phyloP scores from a whole-genome alignment of 768 basidiomycete species.

The Russula olivacea region DNA sequence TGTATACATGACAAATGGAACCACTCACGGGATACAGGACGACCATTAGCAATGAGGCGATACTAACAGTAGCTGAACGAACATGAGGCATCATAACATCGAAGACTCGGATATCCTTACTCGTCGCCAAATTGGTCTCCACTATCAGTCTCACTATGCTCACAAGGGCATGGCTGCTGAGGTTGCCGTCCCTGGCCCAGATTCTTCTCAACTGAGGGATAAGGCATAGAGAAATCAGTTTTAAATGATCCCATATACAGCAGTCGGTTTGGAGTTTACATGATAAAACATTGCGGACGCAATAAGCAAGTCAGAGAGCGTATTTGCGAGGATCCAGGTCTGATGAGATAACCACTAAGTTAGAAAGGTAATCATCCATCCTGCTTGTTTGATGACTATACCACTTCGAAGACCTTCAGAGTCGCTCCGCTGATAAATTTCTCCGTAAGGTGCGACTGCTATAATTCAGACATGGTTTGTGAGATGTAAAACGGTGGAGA shows the following conservation, averaged over 20 bases:
- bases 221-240: neutral
- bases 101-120: neutral
- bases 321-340: constrained; percentile 13
- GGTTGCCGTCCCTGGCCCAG: neutral
- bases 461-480: neutral
- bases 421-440: neutral
- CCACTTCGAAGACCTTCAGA: neutral
- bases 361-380: too few species aligned
- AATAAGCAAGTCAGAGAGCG: constrained; percentile 7
- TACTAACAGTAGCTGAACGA: neutral
- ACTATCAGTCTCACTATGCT: constrained; percentile 27
- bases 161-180: constrained; percentile 13
- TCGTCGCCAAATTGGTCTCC: constrained; percentile 27
- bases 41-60: neutral
- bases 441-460: neutral
- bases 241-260: too few species aligned
- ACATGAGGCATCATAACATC: neutral
- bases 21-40: neutral
- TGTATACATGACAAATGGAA: neutral
- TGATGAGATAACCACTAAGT: neutral
- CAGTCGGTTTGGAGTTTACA: neutral
- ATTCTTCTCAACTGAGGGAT: neutral
- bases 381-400: neutral
- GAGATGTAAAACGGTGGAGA: neutral
- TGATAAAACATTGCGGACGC: constrained; percentile 2